These are phyloP conservation scores for Hebeloma cylindrosporum DNA, from an alignment of 768 basidiomycete species.

Conservation along the genomic window DNA sequence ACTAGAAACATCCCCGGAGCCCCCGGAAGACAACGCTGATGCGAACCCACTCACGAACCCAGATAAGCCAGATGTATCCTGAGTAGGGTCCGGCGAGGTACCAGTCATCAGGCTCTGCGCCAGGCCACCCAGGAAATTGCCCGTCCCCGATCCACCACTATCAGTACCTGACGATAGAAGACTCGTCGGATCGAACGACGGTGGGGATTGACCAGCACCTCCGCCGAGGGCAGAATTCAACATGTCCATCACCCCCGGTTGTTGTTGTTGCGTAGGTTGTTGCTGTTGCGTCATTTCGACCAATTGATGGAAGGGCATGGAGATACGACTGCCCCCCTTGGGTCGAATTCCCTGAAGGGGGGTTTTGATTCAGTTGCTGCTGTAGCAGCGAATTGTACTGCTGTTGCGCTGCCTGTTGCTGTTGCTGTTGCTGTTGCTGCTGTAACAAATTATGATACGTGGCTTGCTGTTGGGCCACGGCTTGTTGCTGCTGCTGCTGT, in stretches of 20 bases:
- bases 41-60: slow-evolving; percentile 10
- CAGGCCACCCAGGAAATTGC: slow-evolving; percentile 5
- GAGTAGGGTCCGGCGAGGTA: slow-evolving; percentile 4
- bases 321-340: slow-evolving; percentile 10
- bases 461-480: slow-evolving; percentile 6
- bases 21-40: slow-evolving; percentile 2
- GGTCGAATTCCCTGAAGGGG: slow-evolving; percentile 1
- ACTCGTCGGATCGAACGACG: slow-evolving; percentile 10
- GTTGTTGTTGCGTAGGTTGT: slow-evolving; percentile 17
- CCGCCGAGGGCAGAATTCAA: slow-evolving; percentile 7
- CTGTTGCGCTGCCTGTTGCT: slow-evolving; percentile 6
- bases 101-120: slow-evolving; percentile 10
- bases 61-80: slow-evolving; percentile 13
- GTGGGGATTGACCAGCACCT: background rate
- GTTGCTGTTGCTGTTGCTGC: slow-evolving; percentile 9
- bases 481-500: slow-evolving; percentile 17
- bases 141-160: background rate
- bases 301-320: background rate
- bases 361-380: slow-evolving; percentile 10
- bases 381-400: slow-evolving; percentile 13
- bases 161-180: slow-evolving; percentile 7
- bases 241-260: slow-evolving; percentile 12
- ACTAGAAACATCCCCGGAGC: background rate
- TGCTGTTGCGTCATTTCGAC: slow-evolving; percentile 17
- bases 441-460: slow-evolving; percentile 5